Base-by-base conservation (phyloP, 2,329 filamentous ascomycete species). In the Neofusicoccum umdonicola region DNA sequence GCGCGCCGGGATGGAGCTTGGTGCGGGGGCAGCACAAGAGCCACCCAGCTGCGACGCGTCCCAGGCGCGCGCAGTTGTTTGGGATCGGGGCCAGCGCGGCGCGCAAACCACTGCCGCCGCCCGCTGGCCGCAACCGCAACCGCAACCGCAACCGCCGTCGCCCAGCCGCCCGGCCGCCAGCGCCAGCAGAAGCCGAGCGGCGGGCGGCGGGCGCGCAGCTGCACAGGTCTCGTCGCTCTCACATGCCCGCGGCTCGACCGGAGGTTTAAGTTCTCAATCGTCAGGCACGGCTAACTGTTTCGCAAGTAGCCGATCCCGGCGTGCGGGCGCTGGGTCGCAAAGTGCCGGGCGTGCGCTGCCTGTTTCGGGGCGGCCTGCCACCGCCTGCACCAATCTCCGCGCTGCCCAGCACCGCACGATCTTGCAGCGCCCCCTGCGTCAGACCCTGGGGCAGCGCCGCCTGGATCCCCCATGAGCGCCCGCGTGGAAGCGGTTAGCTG, bases 271-370 rank as follows among this genome's bases (percentile, higher is more conserved):
- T 37, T 47, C 12, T 47, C 41, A 60, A 22, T 45, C 54, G 19
- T 12, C 54, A 57, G 52, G 41, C 54, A 44, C 54, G 15, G 52
- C 37, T 48, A 48, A 19, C 52, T 42, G 52, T 56, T 56, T 56
- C 54, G 54, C 54, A 58, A 58, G 34, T 60, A 60, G 56, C 37
- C 56, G 41, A 57, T 47, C 44, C 56, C 56, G 31, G 56, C 41
- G 31, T 17, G 31, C n/a, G 56, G 56, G 56, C 56, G 31, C 56
- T 37, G 56, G 56, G 56, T 60, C 56, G 27, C 37, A 39, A 19
- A 60, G 56, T 47, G 56, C 42, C 56, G 22, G 56, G 27, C 27
- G n/a, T 45, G 37, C n/a, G 31, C 17, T 60, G 42, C 56, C 56
- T n/a, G 9, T 58, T 60, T 15, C 11, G 56, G 42, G 19, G 27